Conservation (phyloP, 1,284 basidiomycete genomes). For the Irpex lacteus region DNA sequence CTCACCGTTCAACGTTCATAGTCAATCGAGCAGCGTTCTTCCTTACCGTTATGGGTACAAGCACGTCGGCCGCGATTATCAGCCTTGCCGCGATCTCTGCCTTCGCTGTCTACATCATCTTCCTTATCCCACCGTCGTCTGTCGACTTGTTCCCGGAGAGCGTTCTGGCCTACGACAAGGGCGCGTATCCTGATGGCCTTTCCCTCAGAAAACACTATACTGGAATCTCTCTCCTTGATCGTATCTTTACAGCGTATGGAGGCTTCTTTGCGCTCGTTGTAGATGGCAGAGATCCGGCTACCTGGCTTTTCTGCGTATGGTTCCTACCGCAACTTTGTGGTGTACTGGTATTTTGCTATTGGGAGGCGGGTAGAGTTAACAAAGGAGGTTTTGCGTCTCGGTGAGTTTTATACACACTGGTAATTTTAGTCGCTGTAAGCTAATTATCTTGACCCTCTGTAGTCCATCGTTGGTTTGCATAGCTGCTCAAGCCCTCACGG, state of each 20-base stretch:
- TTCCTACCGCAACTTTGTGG: conserved; percentile 13
- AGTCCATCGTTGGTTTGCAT: conserved; percentile 11
- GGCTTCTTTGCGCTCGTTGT: conserved; percentile 12
- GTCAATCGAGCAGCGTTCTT: neutral
- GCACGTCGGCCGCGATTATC: neutral
- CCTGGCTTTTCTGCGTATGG: conserved; percentile 13
- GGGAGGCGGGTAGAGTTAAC: conserved; percentile 10
- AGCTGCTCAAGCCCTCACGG: conserved; percentile 10
- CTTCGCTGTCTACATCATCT: conserved; percentile 5
- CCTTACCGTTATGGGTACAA: neutral
- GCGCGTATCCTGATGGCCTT: conserved; percentile 12
- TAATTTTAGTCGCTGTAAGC: too few species aligned
- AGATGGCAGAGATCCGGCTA: conserved; percentile 12
- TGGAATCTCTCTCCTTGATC: conserved; percentile 5
- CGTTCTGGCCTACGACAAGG: conserved; percentile 1
- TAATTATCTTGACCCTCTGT: too few species aligned
- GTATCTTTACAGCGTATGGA: conserved; percentile 5
- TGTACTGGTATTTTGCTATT: conserved; percentile 10
- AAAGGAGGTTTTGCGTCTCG: neutral
- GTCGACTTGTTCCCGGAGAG: conserved; percentile 7
- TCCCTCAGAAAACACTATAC: conserved; percentile 5
- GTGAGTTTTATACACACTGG: neutral
- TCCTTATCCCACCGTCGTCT: conserved; percentile 9
- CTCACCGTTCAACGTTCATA: too few species aligned
- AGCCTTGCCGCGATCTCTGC: neutral